Evolutionary conservation across 805 yeast species (phyloP).

Genomic region (Nakazawaea wyomingensis): DNA sequence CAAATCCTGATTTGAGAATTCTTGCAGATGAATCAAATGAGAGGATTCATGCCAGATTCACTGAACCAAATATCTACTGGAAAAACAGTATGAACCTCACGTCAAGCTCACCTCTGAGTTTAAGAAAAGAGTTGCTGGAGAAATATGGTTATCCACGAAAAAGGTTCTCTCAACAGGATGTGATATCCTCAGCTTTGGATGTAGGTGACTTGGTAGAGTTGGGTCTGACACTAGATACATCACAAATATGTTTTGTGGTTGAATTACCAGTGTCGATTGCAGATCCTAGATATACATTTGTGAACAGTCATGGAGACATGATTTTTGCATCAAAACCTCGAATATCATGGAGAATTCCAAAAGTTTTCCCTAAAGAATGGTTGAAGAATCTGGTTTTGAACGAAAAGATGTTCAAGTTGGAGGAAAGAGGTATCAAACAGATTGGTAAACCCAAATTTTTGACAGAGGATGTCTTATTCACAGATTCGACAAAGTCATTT

Average conservation of each 20-base stretch:
- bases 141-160: slow-evolving; percentile 16
- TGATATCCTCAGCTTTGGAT: slow-evolving; percentile 26
- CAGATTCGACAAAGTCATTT: background rate
- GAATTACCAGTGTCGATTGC: slow-evolving; percentile 43
- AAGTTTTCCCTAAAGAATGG: slow-evolving; percentile 38
- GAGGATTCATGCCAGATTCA: slow-evolving; percentile 21
- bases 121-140: slow-evolving; percentile 13
- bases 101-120: slow-evolving; percentile 15
- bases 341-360: slow-evolving; percentile 51
- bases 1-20: slow-evolving; percentile 21
- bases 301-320: slow-evolving; percentile 54
- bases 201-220: slow-evolving; percentile 65
- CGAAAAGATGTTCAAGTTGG: slow-evolving; percentile 21
- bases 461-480: slow-evolving; percentile 21
- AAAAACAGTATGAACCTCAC: slow-evolving; percentile 14
- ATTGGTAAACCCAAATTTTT: slow-evolving; percentile 29
- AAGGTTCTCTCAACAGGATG: slow-evolving; percentile 16
- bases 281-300: slow-evolving; percentile 53
- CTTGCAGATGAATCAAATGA: slow-evolving; percentile 18
- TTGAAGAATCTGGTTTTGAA: slow-evolving; percentile 24
- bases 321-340: slow-evolving; percentile 38
- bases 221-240: slow-evolving; percentile 32
- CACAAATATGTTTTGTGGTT: slow-evolving; percentile 49
- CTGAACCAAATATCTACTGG: slow-evolving; percentile 28
- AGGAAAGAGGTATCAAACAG: slow-evolving; percentile 15